Conservation (phyloP, 2,329 filamentous ascomycete species). For the Cryoendolithus antarcticus region DNA sequence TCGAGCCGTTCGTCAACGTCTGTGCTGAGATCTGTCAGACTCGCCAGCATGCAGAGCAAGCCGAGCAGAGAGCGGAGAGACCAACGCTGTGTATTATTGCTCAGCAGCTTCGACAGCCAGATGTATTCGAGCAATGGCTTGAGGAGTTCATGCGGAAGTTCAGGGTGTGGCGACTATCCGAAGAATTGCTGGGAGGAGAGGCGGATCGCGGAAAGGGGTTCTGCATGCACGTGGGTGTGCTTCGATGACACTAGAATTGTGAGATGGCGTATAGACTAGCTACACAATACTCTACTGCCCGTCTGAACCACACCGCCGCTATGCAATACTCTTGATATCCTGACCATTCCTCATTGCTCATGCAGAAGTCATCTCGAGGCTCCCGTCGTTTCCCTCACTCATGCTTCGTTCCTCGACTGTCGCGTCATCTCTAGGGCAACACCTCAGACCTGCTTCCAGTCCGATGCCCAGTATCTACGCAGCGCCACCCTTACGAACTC, state of each 20-base stretch:
- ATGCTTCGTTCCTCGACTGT: too few species aligned
- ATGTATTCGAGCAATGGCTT: constrained; percentile 78
- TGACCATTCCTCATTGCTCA: too few species aligned
- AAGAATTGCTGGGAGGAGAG: constrained; percentile 45
- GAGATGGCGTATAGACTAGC: too few species aligned
- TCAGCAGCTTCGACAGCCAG: constrained; percentile 74
- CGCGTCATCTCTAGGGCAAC: too few species aligned
- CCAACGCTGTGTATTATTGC: constrained; percentile 67
- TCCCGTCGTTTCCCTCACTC: too few species aligned
- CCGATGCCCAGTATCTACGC: too few species aligned
- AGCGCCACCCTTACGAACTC: neutral
- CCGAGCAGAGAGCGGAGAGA: constrained; percentile 2
- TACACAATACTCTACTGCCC: too few species aligned
- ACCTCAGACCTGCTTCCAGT: too few species aligned
- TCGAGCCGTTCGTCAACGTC: constrained; percentile 62
- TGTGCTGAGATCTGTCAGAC: constrained; percentile 63
- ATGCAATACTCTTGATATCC: too few species aligned
- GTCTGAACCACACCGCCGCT: too few species aligned
- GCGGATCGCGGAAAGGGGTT: constrained; percentile 60
- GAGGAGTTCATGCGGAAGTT: constrained; percentile 55
- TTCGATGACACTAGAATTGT: constrained; percentile 30
- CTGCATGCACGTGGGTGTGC: constrained; percentile 65
- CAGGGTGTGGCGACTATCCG: constrained; percentile 62
- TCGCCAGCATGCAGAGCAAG: constrained; percentile 20
- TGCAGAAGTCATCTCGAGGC: too few species aligned